These are phyloP conservation scores for Venturiaceae sp. DNA, from an alignment of 2,329 filamentous ascomycete genomes.

Conservation along the genomic window DNA sequence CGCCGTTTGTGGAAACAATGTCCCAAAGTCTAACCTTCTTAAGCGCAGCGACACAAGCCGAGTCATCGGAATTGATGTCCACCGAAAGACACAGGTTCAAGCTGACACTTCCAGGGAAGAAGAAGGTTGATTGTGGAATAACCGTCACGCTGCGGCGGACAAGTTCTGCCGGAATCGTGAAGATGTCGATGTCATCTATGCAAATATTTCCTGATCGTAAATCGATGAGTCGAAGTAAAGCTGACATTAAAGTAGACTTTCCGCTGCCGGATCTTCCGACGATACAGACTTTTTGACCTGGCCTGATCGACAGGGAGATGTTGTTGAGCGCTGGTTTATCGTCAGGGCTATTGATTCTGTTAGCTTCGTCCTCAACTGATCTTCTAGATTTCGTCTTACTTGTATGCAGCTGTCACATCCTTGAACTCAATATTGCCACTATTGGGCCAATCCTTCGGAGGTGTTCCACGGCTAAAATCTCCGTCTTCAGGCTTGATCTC, in stretches of 20 bases:
- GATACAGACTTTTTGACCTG: neutral
- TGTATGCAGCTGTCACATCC: neutral
- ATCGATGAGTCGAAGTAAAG: neutral
- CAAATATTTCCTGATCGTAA: neutral
- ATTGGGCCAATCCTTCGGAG: neutral
- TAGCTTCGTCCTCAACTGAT: neutral
- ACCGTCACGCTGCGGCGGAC: neutral
- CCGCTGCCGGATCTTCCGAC: neutral
- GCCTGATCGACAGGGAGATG: neutral
- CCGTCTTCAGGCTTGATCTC: slow-evolving; percentile 36
- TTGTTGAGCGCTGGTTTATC: neutral
- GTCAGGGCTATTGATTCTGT: neutral
- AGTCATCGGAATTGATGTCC: neutral
- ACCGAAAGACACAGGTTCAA: neutral
- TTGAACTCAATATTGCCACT: neutral
- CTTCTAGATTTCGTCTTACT: neutral
- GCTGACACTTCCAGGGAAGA: neutral
- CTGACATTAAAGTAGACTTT: neutral
- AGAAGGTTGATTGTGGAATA: neutral
- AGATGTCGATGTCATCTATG: neutral
- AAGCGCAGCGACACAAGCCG: neutral
- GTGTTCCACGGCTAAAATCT: neutral
- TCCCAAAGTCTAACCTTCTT: neutral
- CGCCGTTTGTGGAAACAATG: neutral
- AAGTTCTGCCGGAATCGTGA: neutral